Evolutionary conservation across 306 rosid species (phyloP), one percentile per base, ranked within the genome.

Genomic region (Castanospermum australe): DNA sequence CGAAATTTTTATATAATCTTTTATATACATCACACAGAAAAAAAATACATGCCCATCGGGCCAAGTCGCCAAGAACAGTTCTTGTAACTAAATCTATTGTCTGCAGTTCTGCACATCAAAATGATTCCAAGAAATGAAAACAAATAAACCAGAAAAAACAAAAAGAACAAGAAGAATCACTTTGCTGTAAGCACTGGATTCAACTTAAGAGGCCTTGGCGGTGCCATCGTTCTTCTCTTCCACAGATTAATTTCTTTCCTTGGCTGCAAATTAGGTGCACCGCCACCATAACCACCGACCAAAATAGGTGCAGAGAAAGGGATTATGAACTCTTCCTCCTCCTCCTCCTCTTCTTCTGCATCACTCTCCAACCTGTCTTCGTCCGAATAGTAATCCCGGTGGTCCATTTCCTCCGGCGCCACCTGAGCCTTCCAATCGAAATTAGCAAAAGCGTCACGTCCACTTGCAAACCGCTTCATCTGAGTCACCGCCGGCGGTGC

Each of bases 141-240:
- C n/a, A 63, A 57, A 36, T 0, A 14, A 44, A 77, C 8, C 0
- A 17, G 2, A 8, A 41, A 0, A 28, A 6, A 18, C 4, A n/a
- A 9, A 14, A 5, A 71, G 18, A 22, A 33, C 0, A 33, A 56
- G 18, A 45, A 52, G 33, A 77, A 60, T 89, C 78, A 88, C 45
- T 79, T 84, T n/a, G 83, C 87, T 4, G 74, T 71, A 20, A 79
- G 75, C 35, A 66, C 54, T 9, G 87, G 82, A 42, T 88, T 80
- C 86, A 92, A 56, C 54, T 86, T 81, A 48, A 93, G 96, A 70
- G 91, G 92, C 71, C 83, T 86, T 1, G 96, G 97, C 3, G 92
- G 93, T 47, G 78, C 85, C 94, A 87, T 88, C 14, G 96, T 86
- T 84, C 97, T 89, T 77, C 97, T 89, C 86, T 89, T 93, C 97